phyloP scores from a whole-genome alignment of 1,284 basidiomycete genomes.

The Pascua sp. region DNA sequence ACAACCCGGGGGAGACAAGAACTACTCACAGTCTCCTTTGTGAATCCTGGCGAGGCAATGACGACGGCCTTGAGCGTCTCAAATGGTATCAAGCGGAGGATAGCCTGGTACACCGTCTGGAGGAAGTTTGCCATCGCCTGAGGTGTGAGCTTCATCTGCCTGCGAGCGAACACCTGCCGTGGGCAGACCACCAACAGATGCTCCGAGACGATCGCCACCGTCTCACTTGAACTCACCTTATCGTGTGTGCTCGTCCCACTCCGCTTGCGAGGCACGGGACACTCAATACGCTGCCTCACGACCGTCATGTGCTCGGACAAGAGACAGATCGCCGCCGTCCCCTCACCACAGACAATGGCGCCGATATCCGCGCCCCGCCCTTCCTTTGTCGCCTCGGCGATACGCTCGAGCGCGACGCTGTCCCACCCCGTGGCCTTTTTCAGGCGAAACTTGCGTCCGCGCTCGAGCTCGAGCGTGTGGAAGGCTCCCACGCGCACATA shows the following conservation, averaged over 20 bases:
- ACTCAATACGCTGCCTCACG: slow-evolving; percentile 84
- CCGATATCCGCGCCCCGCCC: slow-evolving; percentile 93
- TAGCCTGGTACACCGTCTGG: slow-evolving; percentile 76
- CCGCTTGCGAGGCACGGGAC: slow-evolving; percentile 86
- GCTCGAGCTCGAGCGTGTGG: slow-evolving; percentile 91
- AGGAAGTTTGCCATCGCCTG: slow-evolving; percentile 75
- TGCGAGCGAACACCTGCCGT: too few relatives aligned
- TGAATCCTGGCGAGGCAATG: slow-evolving; percentile 94
- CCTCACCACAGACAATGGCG: slow-evolving; percentile 92
- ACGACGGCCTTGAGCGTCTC: slow-evolving; percentile 80
- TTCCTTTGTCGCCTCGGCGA: slow-evolving; percentile 84
- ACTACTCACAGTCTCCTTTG: slow-evolving; percentile 70
- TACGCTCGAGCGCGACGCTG: slow-evolving; percentile 72
- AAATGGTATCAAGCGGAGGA: slow-evolving; percentile 85
- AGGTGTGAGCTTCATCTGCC: not conserved
- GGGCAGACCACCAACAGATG: too few relatives aligned
- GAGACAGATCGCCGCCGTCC: slow-evolving; percentile 87
- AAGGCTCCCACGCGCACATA: slow-evolving; percentile 92
- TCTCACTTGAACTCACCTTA: slow-evolving; percentile 53
- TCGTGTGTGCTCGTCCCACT: slow-evolving; percentile 79
- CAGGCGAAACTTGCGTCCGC: slow-evolving; percentile 62
- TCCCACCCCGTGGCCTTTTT: slow-evolving; percentile 88
- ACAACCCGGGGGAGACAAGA: too few relatives aligned
- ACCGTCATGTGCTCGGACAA: slow-evolving; percentile 96
- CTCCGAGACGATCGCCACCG: not conserved